Percentiles rank a stretch among this genome's conserved stretches.
These are phyloP conservation scores for Lophium mytilinum DNA, from an alignment of 495 filamentous ascomycete species.

Conservation along the genomic window DNA sequence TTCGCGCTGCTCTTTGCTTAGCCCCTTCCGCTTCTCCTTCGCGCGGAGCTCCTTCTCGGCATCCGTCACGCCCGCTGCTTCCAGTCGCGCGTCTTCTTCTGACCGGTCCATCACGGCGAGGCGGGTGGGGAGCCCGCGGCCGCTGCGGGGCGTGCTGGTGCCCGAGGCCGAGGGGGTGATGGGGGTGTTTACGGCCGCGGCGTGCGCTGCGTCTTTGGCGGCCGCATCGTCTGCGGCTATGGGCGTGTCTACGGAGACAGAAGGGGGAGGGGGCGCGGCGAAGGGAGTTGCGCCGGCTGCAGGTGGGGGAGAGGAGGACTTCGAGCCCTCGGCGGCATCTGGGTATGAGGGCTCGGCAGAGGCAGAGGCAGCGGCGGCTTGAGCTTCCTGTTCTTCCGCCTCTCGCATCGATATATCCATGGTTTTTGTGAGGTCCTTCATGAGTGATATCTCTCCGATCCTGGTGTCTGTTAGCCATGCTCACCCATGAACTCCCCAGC, in stretches of 20 bases:
- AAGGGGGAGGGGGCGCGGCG: conserved; percentile 13
- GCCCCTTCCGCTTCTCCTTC: conserved; percentile 81
- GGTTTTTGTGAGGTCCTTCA: conserved; percentile 40
- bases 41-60: conserved; percentile 71
- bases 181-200: background rate
- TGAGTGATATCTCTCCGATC: conserved; percentile 40
- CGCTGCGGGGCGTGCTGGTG: conserved; percentile 56
- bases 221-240: background rate
- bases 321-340: conserved; percentile 8
- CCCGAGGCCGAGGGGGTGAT: conserved; percentile 40
- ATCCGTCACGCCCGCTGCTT: conserved; percentile 59
- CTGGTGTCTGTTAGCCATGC: conserved; percentile 17
- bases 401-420: conserved; percentile 38
- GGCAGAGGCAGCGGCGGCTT: conserved; percentile 16
- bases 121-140: conserved; percentile 58
- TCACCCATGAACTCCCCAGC: background rate
- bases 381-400: conserved; percentile 33
- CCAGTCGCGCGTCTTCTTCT: conserved; percentile 71
- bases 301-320: background rate
- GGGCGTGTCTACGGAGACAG: conserved; percentile 18
- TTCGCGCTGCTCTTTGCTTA: conserved; percentile 85
- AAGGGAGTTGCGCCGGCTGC: background rate
- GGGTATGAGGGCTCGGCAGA: conserved; percentile 8
- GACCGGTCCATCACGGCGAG: conserved; percentile 82
- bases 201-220: background rate